Base-by-base conservation (phyloP, 2,329 filamentous ascomycete genomes). In the Lachnellula cervina region DNA sequence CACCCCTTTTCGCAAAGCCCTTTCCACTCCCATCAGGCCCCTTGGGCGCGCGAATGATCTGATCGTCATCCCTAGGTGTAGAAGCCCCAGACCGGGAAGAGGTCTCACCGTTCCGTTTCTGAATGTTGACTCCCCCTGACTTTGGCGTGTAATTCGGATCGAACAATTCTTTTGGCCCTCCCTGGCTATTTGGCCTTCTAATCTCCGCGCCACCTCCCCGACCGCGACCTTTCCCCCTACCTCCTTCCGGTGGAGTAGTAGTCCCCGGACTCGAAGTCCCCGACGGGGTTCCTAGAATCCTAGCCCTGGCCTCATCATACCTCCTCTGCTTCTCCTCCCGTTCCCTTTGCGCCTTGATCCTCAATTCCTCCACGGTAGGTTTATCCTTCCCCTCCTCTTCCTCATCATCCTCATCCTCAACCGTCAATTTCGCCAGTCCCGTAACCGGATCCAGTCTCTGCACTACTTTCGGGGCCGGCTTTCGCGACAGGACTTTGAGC, bases 251-350 rank as follows among this genome's bases (percentile, higher is more conserved):
- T 21, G 86, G 84, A 14, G 85, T 85, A 2, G 80, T 76, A 46
- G 75, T 81, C 9, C 83, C 82, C 0, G 85, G 83, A 4, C 83
- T 83, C 4, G 84, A 85, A 7, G 78, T 76, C 1, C 84, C 81
- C 0, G 85, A 80, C 7, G 76, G 74, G 35, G 64, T 66, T 19
- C 91, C 91, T 71, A 97, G 93, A 54, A 97, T 86, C 69, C 91
- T 88, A 65, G 93, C 90, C 32, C 93, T 81, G 5, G 86, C 89
- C 74, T 96, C 91, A 59, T 95, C 89, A 70, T 97, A 97, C 58
- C 88, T 88, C 55, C 85, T 85, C 75, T 96, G 89, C 75, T 94
- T 96, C 74, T 96, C 91, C 68, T 95, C 91, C 9, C 85, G 82
- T 64, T 96, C 90, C 49, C 82, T 80, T 69, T 90, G 84, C 52